Evolutionary conservation across 176 grass and related monocot species (phyloP).

Genomic region (Aegilops speltoides): DNA sequence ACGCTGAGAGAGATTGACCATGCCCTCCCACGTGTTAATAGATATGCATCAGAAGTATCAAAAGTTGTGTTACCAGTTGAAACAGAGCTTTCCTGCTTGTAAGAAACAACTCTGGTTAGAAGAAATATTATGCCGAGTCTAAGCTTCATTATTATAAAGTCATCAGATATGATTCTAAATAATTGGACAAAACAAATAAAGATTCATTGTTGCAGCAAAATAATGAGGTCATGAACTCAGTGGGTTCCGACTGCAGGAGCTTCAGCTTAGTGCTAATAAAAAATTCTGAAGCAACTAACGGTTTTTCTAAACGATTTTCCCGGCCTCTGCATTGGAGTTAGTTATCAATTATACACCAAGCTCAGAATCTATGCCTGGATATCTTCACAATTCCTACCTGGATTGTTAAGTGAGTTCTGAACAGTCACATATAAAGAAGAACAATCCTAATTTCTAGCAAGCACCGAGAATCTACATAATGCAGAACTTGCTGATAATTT

Average conservation of each 20-base stretch:
- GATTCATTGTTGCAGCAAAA: background rate
- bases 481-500: background rate
- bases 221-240: background rate
- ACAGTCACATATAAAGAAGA: background rate
- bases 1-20: slow-evolving; percentile 70
- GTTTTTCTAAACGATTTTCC: background rate
- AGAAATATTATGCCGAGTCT: background rate
- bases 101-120: slow-evolving; percentile 27
- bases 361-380: background rate
- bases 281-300: background rate
- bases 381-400: background rate
- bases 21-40: slow-evolving; percentile 75
- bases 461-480: background rate
- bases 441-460: background rate
- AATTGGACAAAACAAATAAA: background rate
- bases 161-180: background rate
- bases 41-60: slow-evolving; percentile 37
- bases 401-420: background rate
- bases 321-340: background rate
- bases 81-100: slow-evolving; percentile 48
- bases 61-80: slow-evolving; percentile 26
- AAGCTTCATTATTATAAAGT: slow-evolving; percentile 14
- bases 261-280: background rate
- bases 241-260: background rate
- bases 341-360: background rate